Evolutionary conservation across 1,139 yeast genomes (phyloP).

Genomic region (Diutina ranongensis): DNA sequence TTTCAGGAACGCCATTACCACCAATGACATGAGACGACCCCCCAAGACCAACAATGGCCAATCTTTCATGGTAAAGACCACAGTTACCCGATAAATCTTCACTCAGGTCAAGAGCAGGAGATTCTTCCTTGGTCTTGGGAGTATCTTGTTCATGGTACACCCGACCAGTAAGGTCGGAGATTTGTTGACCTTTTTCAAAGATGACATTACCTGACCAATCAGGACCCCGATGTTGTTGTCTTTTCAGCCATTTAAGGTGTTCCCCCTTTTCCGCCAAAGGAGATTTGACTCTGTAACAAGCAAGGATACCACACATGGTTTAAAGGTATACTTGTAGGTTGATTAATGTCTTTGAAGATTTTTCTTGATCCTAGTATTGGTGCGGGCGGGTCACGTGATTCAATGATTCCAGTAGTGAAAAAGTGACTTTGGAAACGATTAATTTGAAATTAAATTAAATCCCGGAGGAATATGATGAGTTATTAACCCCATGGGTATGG

Average conservation of each 20-base stretch:
- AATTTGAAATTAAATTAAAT: too few relatives aligned
- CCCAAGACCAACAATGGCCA: conserved; percentile 91
- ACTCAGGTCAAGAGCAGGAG: background rate
- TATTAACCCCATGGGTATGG: too few relatives aligned
- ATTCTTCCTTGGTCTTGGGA: background rate
- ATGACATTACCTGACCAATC: conserved; percentile 90
- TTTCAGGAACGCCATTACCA: background rate
- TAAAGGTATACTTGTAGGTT: background rate
- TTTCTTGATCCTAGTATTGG: background rate
- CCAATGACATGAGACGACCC: conserved; percentile 18
- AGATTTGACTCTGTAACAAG: conserved; percentile 75
- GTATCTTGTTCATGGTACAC: background rate
- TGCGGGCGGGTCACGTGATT: background rate
- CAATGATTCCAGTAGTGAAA: too few relatives aligned
- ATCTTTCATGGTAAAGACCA: conserved; percentile 75
- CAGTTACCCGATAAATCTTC: background rate
- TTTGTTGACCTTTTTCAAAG: conserved; percentile 38
- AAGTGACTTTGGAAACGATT: too few relatives aligned
- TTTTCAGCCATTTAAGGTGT: conserved; percentile 82
- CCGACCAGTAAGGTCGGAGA: background rate
- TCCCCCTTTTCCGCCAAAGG: conserved; percentile 71
- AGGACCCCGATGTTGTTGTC: conserved; percentile 97
- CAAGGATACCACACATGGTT: conserved; percentile 94
- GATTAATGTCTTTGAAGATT: background rate
- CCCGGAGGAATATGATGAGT: too few relatives aligned